Percentiles rank a stretch among this genome's conserved stretches.
phyloP scores from a whole-genome alignment of 192 early-diverging fungal species.

The Coemansia pectinata region DNA sequence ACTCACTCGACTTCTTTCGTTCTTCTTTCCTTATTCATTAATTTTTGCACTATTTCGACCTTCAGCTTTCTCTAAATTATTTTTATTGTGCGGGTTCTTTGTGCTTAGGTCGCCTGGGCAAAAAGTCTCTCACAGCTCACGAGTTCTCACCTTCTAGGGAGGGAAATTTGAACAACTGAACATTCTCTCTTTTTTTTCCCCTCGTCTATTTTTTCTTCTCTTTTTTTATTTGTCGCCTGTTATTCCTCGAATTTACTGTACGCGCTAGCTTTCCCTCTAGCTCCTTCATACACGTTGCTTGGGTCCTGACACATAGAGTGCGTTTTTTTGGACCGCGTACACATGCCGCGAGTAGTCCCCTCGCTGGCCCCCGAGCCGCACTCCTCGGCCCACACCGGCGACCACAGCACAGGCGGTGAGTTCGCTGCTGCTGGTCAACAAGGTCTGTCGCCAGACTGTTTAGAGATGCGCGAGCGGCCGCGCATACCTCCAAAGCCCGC shows the following conservation, averaged over 20 bases:
- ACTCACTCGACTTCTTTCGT: neutral
- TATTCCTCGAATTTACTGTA: conserved; percentile 1
- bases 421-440: neutral
- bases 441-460: conserved; percentile 10
- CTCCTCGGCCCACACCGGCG: conserved; percentile 1
- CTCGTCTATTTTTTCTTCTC: neutral
- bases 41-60: neutral
- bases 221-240: neutral
- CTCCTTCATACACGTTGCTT: neutral
- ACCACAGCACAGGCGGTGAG: conserved; percentile 2
- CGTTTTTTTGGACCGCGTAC: conserved; percentile 5
- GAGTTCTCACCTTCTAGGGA: neutral
- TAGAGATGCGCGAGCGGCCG: conserved; percentile 49
- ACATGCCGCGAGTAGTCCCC: conserved; percentile 8
- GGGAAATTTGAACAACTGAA: neutral
- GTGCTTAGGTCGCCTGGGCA: neutral
- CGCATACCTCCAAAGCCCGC: conserved; percentile 52
- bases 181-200: neutral
- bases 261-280: neutral
- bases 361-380: conserved; percentile 5
- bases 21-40: neutral
- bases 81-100: neutral
- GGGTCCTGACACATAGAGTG: neutral
- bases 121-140: neutral
- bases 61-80: neutral